Conservation (phyloP, 2,329 filamentous ascomycete species). For the Ampelomyces quisqualis region DNA sequence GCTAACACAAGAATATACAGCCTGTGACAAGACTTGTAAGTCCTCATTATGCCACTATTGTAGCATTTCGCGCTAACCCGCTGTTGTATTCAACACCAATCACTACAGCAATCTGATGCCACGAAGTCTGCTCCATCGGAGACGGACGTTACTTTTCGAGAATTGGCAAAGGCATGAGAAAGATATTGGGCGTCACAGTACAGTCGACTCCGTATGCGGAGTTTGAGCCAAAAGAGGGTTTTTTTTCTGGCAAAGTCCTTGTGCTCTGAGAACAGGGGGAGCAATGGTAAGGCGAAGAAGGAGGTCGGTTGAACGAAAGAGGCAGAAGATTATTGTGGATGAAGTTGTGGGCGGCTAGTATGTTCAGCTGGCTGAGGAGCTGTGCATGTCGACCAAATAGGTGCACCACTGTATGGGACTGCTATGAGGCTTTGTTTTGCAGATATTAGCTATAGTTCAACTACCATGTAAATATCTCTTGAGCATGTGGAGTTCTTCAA, state of each 20-base stretch:
- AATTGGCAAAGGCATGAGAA: conserved; percentile 36
- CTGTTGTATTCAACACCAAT: too few relatives aligned
- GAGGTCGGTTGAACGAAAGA: conserved; percentile 44
- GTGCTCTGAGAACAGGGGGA: conserved; percentile 37
- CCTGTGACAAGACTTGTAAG: too few relatives aligned
- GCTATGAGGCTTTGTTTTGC: background rate
- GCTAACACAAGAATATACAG: too few relatives aligned
- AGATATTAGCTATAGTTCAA: too few relatives aligned
- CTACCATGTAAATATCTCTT: too few relatives aligned
- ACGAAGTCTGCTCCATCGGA: conserved; percentile 37
- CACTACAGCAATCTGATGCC: too few relatives aligned
- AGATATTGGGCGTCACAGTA: conserved; percentile 22
- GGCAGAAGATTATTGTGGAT: background rate
- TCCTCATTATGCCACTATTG: too few relatives aligned
- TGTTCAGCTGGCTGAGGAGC: background rate
- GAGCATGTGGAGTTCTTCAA: too few relatives aligned
- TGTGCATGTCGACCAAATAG: background rate
- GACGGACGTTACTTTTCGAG: conserved; percentile 37
- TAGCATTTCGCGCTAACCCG: too few relatives aligned
- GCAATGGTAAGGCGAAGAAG: conserved; percentile 41
- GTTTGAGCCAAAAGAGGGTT: conserved; percentile 27
- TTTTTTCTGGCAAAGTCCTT: conserved; percentile 42
- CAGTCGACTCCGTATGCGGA: conserved; percentile 26
- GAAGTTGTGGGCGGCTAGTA: conserved; percentile 1
- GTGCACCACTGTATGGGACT: background rate